Percentiles rank a stretch among this genome's conserved stretches.
These are phyloP conservation scores for Ambrosia hybrid DNA, from an alignment of 140 eudicot species.

Conservation along the genomic window DNA sequence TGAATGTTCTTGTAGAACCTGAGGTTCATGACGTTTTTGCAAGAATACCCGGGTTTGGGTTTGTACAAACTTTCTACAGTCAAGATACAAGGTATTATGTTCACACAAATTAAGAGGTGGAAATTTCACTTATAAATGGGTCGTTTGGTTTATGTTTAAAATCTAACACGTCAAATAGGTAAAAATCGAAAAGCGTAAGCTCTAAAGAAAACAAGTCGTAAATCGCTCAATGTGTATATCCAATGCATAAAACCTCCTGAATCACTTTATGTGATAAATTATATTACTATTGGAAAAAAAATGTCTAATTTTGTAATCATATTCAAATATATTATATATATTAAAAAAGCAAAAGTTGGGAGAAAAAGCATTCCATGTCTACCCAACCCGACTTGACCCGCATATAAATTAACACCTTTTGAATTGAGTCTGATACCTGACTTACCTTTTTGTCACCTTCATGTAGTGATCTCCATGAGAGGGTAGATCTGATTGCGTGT, in stretches of 20 bases:
- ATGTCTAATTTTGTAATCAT: neutral
- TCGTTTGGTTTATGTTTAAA: neutral
- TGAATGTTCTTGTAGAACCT: constrained; percentile 97
- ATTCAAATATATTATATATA: neutral
- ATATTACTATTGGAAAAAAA: neutral
- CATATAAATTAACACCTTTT: neutral
- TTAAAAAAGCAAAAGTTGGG: neutral
- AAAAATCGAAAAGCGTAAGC: neutral
- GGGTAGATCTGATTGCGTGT: constrained; percentile 93
- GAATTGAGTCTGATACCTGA: neutral
- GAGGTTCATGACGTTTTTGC: constrained; percentile 97
- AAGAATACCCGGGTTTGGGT: constrained; percentile 96
- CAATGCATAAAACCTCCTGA: constrained; percentile 3
- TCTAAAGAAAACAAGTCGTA: neutral
- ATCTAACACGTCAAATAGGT: neutral
- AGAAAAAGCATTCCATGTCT: neutral
- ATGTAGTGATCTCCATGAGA: constrained; percentile 94
- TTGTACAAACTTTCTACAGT: constrained; percentile 93
- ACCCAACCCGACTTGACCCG: neutral
- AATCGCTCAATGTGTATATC: neutral
- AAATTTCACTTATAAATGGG: neutral
- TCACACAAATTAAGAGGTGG: neutral
- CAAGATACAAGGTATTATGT: constrained; percentile 89
- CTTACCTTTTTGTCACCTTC: constrained; percentile 9
- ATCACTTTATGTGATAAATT: neutral